Percentiles rank a stretch among this genome's conserved stretches.
Conservation (phyloP, 2,329 filamentous ascomycete species). For the Aspergillus niger region DNA sequence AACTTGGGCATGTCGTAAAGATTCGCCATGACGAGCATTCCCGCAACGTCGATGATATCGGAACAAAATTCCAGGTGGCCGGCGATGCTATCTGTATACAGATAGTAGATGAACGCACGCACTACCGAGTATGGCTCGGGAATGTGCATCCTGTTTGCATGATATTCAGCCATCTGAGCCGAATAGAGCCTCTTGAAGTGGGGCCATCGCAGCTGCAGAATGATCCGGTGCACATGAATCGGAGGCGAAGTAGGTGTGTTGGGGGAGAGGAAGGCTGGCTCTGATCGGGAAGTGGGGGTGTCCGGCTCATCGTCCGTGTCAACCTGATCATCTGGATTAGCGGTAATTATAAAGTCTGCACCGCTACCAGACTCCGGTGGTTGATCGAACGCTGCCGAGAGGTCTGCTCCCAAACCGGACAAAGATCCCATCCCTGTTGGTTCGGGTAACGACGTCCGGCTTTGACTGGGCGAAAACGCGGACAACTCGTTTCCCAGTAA, state of each 20-base stretch:
- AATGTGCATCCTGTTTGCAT: constrained; percentile 96
- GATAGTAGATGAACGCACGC: constrained; percentile 90
- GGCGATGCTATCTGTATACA: constrained; percentile 90
- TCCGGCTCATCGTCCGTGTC: constrained; percentile 56
- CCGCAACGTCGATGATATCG: constrained; percentile 79
- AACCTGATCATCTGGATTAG: constrained; percentile 67
- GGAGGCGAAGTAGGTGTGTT: constrained; percentile 66
- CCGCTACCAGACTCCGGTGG: constrained; percentile 81
- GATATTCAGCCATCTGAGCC: constrained; percentile 95
- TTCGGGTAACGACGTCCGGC: constrained; percentile 55
- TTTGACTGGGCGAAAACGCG: constrained; percentile 54
- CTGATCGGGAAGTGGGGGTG: constrained; percentile 29
- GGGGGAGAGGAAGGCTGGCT: constrained; percentile 37
- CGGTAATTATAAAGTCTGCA: constrained; percentile 88
- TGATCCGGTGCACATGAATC: constrained; percentile 93
- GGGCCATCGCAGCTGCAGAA: constrained; percentile 92
- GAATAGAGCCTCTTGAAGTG: constrained; percentile 92
- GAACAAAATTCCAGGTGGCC: constrained; percentile 61
- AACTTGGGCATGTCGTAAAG: constrained; percentile 97
- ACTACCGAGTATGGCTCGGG: constrained; percentile 94
- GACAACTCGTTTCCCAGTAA: constrained; percentile 77
- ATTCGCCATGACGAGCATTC: constrained; percentile 94
- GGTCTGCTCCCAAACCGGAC: constrained; percentile 75
- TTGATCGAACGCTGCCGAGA: constrained; percentile 84
- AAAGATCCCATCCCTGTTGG: constrained; percentile 54